A percentile compares a stretch with the other conserved stretches of the same genome.
These are phyloP conservation scores for Pichia exigua DNA, from an alignment of 805 yeast species.

Conservation along the genomic window DNA sequence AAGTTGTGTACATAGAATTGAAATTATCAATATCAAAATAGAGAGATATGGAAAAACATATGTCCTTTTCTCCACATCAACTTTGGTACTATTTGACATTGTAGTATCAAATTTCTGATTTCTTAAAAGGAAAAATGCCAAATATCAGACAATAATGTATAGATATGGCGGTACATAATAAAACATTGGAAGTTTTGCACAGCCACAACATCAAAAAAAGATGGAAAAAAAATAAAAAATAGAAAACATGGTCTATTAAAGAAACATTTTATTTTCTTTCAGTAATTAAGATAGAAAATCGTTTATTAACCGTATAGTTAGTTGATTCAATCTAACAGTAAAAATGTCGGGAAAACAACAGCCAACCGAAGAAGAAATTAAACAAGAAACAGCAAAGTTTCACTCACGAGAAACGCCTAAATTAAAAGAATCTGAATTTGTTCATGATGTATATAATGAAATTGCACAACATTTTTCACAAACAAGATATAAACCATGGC, in stretches of 20 bases:
- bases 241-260: too few species aligned
- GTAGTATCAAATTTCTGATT: not conserved
- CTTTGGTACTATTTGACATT: not conserved
- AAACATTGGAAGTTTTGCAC: not conserved
- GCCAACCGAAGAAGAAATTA: constrained; percentile 25
- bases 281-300: too few species aligned
- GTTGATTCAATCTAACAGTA: too few species aligned
- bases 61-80: not conserved
- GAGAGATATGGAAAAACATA: not conserved
- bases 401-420: constrained; percentile 35
- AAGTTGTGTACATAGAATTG: not conserved
- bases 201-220: too few species aligned
- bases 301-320: too few species aligned
- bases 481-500: constrained; percentile 97
- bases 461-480: constrained; percentile 91
- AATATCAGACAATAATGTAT: too few species aligned
- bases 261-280: too few species aligned
- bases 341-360: constrained; percentile 26
- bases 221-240: too few species aligned
- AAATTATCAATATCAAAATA: not conserved
- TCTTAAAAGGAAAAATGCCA: too few species aligned
- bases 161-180: too few species aligned
- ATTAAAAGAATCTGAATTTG: constrained; percentile 64
- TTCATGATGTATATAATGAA: constrained; percentile 87
- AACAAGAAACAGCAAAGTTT: constrained; percentile 23